Evolutionary conservation across 208 protist genomes (phyloP).

Genomic region (Phytomonas sp.): DNA sequence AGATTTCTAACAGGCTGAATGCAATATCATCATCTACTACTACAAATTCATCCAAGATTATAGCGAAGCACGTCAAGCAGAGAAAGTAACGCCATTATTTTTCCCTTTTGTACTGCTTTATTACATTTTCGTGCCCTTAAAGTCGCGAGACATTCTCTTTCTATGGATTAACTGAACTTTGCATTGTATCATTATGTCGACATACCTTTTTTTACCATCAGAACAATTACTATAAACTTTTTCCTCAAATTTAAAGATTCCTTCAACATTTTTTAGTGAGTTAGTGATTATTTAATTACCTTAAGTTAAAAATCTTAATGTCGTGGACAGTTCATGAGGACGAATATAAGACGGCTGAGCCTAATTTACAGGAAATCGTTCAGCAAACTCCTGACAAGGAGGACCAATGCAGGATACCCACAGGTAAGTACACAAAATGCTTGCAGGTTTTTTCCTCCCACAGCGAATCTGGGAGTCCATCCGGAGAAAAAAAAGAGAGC

Average conservation of each 20-base stretch:
- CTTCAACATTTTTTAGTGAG: not conserved
- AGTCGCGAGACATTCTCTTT: not conserved
- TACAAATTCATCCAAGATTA: not conserved
- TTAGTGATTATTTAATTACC: not conserved
- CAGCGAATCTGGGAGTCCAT: not conserved
- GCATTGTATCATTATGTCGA: not conserved
- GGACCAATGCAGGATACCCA: conserved; percentile 16
- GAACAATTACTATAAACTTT: not conserved
- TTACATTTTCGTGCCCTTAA: not conserved
- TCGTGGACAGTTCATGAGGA: conserved; percentile 86
- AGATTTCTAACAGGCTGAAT: not conserved
- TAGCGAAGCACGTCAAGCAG: not conserved
- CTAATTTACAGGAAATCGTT: conserved; percentile 39
- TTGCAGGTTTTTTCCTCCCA: conserved; percentile 63
- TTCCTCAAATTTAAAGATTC: not conserved
- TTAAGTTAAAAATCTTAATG: conserved; percentile 15
- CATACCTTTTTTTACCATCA: not conserved
- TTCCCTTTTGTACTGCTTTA: not conserved
- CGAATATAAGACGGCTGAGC: conserved; percentile 51
- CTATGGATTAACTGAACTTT: conserved; percentile 2
- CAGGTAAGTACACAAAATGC: conserved; percentile 69
- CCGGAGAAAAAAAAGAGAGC: not conserved
- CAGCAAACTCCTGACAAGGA: conserved; percentile 30
- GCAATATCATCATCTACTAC: not conserved
- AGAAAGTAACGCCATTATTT: not conserved